These are phyloP conservation scores for Amylocarpus encephaloides DNA, from an alignment of 2,329 filamentous ascomycete genomes.

Conservation along the genomic window DNA sequence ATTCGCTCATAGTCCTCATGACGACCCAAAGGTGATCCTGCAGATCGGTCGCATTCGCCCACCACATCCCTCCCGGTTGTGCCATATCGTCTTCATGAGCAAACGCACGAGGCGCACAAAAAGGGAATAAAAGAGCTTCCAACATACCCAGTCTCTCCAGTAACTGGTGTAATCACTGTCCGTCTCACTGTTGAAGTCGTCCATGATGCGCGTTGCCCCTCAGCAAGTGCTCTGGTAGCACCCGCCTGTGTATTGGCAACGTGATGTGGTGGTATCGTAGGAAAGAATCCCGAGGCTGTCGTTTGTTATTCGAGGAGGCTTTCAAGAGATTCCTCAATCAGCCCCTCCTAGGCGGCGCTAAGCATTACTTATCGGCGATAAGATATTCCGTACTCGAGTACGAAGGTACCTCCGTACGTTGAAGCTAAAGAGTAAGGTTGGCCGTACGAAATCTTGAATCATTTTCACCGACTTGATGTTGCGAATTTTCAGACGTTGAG, in stretches of 20 bases:
- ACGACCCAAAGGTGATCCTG: background rate
- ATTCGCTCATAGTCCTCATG: background rate
- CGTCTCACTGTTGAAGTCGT: constrained; percentile 95
- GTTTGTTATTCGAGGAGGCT: constrained; percentile 4
- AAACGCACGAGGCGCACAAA: constrained; percentile 15
- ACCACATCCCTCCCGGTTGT: background rate
- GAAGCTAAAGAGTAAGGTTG: too few relatives aligned
- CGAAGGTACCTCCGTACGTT: too few relatives aligned
- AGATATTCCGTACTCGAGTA: too few relatives aligned
- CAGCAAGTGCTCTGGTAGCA: constrained; percentile 27
- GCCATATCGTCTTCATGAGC: constrained; percentile 4
- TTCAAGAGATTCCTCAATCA: too few relatives aligned
- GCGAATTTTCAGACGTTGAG: too few relatives aligned
- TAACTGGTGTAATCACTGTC: constrained; percentile 99
- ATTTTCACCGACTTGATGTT: too few relatives aligned
- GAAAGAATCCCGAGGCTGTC: constrained; percentile 13
- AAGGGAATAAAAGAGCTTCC: constrained; percentile 18
- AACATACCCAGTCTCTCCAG: constrained; percentile 96
- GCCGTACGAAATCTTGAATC: background rate
- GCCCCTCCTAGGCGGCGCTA: background rate
- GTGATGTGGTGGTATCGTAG: constrained; percentile 8
- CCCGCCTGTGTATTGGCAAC: constrained; percentile 25
- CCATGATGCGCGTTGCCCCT: constrained; percentile 52
- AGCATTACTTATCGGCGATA: background rate
- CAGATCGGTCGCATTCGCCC: constrained; percentile 1